A percentile compares a stretch with the other conserved stretches of the same genome.
Conservation (phyloP, 192 early-diverging fungal species). For the Entrophospora sp. region DNA sequence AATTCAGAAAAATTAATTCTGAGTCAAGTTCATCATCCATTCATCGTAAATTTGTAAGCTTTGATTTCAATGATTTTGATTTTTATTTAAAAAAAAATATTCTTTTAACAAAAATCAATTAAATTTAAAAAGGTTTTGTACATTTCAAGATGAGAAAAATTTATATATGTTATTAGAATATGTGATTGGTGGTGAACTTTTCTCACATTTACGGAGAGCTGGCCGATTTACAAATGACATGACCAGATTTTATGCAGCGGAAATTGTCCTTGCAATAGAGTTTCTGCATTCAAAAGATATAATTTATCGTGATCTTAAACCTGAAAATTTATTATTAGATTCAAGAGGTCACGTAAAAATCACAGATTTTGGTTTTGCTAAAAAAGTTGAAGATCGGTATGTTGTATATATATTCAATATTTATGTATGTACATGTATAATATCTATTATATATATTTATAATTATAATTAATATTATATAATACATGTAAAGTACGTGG, state of each 20-base stretch:
- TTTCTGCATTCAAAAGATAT: conserved; percentile 90
- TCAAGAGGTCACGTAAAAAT: conserved; percentile 90
- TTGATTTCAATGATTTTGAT: neutral
- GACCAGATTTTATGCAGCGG: conserved; percentile 91
- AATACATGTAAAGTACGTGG: conserved; percentile 67
- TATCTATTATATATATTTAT: too few species aligned
- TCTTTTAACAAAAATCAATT: neutral
- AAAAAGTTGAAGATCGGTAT: conserved; percentile 64
- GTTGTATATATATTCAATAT: neutral
- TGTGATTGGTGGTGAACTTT: conserved; percentile 92
- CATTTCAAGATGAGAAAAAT: conserved; percentile 90
- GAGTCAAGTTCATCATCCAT: conserved; percentile 64
- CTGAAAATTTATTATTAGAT: conserved; percentile 82
- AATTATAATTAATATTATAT: neutral
- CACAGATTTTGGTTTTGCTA: conserved; percentile 98
- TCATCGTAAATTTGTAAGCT: conserved; percentile 71
- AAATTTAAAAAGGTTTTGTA: conserved; percentile 58
- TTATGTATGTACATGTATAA: neutral
- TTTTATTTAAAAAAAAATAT: neutral
- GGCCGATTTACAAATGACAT: conserved; percentile 91
- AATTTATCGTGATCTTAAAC: conserved; percentile 96
- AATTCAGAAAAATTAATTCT: conserved; percentile 77
- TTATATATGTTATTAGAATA: conserved; percentile 96
- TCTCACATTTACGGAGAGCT: conserved; percentile 87
- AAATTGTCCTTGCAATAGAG: conserved; percentile 92